Percentiles rank a stretch among this genome's conserved stretches.
phyloP scores from a whole-genome alignment of 1,284 basidiomycete genomes.

The Kwoniella shivajii region DNA sequence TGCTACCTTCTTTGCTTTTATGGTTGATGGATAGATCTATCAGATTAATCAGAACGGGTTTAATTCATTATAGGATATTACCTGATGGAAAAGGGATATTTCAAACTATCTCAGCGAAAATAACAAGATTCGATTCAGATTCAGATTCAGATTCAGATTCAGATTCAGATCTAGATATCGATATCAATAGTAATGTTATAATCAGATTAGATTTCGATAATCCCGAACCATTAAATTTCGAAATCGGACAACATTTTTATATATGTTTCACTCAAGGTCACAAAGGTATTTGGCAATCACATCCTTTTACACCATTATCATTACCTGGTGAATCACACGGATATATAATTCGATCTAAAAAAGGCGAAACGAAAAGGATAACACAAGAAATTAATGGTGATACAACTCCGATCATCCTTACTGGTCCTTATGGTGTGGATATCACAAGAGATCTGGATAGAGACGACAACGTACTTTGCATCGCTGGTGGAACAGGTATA shows the following conservation, averaged over 20 bases:
- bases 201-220: slow-evolving; percentile 33
- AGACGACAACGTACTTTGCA: slow-evolving; percentile 30
- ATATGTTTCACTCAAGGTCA: slow-evolving; percentile 31
- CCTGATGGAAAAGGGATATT: slow-evolving; percentile 32
- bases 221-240: slow-evolving; percentile 16
- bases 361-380: slow-evolving; percentile 32
- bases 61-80: slow-evolving; percentile 36
- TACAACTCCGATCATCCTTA: slow-evolving; percentile 33
- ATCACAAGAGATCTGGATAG: slow-evolving; percentile 12
- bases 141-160: too few species aligned
- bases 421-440: slow-evolving; percentile 34
- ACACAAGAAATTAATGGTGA: not conserved
- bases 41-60: slow-evolving; percentile 29
- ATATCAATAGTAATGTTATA: too few species aligned
- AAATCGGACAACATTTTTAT: slow-evolving; percentile 41
- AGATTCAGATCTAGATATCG: too few species aligned
- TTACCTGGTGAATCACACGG: slow-evolving; percentile 22
- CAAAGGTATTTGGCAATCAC: slow-evolving; percentile 42
- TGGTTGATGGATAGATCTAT: slow-evolving; percentile 34
- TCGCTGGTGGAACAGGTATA: slow-evolving; percentile 42
- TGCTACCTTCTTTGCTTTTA: slow-evolving; percentile 34
- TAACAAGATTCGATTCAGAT: slow-evolving; percentile 28
- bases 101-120: slow-evolving; percentile 22
- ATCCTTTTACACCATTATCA: slow-evolving; percentile 42
- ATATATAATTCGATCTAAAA: slow-evolving; percentile 34